Percentiles rank a stretch among this genome's conserved stretches.
These are phyloP conservation scores for Suhomyces ambrosiae DNA, from an alignment of 1,139 yeast species.

Conservation along the genomic window DNA sequence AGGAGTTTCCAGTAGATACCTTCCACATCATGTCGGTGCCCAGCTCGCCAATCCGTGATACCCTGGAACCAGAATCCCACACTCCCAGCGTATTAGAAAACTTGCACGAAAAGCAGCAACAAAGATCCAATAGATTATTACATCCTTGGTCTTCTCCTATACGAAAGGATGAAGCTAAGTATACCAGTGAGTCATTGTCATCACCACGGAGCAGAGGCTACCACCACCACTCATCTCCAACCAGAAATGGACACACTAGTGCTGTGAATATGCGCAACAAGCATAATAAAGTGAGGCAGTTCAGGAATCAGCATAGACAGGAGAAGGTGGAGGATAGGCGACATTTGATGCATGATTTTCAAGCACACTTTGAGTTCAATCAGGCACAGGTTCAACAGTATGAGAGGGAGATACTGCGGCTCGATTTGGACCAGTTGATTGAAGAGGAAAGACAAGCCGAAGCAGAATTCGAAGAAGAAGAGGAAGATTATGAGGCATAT, in stretches of 20 bases:
- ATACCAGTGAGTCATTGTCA: constrained; percentile 4
- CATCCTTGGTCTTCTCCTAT: constrained; percentile 13
- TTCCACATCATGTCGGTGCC: constrained; percentile 16
- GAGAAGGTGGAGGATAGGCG: constrained; percentile 27
- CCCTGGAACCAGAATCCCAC: not conserved
- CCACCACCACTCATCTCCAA: constrained; percentile 8
- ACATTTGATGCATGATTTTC: constrained; percentile 28
- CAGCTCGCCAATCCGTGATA: constrained; percentile 13
- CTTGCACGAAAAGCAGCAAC: constrained; percentile 14
- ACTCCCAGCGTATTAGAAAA: constrained; percentile 13
- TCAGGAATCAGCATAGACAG: constrained; percentile 32
- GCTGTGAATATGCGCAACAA: constrained; percentile 29
- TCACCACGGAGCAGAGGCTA: constrained; percentile 9
- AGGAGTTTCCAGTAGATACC: constrained; percentile 17
- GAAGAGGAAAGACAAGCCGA: constrained; percentile 32
- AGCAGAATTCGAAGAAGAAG: constrained; percentile 10
- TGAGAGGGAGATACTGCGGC: constrained; percentile 18
- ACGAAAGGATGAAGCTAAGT: constrained; percentile 1
- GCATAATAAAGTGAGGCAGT: constrained; percentile 29
- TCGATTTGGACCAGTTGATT: constrained; percentile 32
- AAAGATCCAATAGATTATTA: constrained; percentile 11
- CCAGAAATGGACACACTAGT: constrained; percentile 8
- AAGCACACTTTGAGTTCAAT: constrained; percentile 23
- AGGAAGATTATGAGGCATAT: constrained; percentile 15
- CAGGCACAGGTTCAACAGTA: constrained; percentile 23